Conservation (phyloP, 2,329 filamentous ascomycete species). For the Pseudogymnoascus sp. region DNA sequence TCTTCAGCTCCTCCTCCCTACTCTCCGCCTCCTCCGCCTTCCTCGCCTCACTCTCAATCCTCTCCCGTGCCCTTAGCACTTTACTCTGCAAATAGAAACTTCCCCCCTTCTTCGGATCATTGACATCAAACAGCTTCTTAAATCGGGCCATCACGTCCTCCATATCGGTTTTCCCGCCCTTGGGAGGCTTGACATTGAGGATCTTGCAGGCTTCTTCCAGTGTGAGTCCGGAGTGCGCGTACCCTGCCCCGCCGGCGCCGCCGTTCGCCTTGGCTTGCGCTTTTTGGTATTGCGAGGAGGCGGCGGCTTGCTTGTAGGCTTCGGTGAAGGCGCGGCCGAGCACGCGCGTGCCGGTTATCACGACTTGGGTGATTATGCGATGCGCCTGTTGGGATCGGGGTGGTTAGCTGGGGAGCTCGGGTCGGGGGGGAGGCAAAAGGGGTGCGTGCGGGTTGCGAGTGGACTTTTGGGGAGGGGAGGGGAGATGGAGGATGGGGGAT, state of each 20-base stretch:
- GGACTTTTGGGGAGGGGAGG: not conserved
- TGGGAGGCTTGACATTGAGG: constrained; percentile 85
- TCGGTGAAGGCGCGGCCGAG: constrained; percentile 88
- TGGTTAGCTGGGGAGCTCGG: not conserved
- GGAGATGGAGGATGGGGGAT: not conserved
- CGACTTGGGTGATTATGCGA: constrained; percentile 87
- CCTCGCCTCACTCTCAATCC: constrained; percentile 79
- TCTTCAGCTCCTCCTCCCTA: constrained; percentile 68
- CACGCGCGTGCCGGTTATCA: constrained; percentile 83
- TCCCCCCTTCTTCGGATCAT: constrained; percentile 90
- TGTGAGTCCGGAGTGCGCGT: constrained; percentile 65
- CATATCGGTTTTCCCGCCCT: constrained; percentile 66
- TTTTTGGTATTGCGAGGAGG: constrained; percentile 73
- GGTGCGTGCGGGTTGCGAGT: not conserved
- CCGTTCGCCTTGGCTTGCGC: constrained; percentile 56
- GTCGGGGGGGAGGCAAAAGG: not conserved
- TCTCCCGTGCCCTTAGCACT: constrained; percentile 79
- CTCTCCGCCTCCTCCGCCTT: constrained; percentile 62
- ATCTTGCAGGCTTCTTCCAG: constrained; percentile 97
- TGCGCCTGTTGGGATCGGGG: constrained; percentile 57
- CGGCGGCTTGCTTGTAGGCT: constrained; percentile 91
- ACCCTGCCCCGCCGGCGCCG: constrained; percentile 33
- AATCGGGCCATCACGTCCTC: constrained; percentile 78
- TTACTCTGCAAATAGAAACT: constrained; percentile 99
- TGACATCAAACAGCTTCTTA: constrained; percentile 89